Evolutionary conservation across 1,284 basidiomycete genomes (phyloP), one percentile per base, ranked within the genome.

Genomic region (Grifola frondosa): DNA sequence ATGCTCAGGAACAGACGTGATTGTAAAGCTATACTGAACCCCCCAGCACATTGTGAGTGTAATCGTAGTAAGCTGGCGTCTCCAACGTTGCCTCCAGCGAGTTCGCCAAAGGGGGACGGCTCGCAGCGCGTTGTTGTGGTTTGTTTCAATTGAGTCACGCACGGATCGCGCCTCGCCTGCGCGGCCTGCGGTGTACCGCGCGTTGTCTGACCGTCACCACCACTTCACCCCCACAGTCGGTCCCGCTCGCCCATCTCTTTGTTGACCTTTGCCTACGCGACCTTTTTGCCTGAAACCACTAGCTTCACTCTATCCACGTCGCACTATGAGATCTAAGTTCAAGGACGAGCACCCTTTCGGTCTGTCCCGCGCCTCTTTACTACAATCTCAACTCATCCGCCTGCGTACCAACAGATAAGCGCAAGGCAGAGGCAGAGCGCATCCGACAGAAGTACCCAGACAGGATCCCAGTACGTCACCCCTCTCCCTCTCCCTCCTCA

Each of bases 261-360:
- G 31, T 24, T 9, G 7, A 22, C 33, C 30, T 39, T 25, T 21
- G 24, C n/a, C 22, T 11, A 34, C 42, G 24, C 35, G 30, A 36
- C 37, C 47, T 25, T 4, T 21, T 28, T 28, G 22, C 30, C 33
- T 30, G 16, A 13, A 24, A 37, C 17, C 31, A 26, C 20, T 30
- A 17, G 13, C 15, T 19, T 21, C 13, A 8, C 26, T 19, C 26
- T 11, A 25, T 30, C 34, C 44, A 30, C 20, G 9, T 30, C n/a
- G 13, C 53, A 60, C 20, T 24, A 97, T 97, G 87, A 84, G 94
- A 66, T 96, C 94, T 66, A 97, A 97, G 77, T 99, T 99, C 80
- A 99, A 99, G 84, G 96, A 98, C 71, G 97, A 99, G 75, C 97
- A 99, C 70, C 91, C 94, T 46, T 99, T 97, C 65, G 95, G 95